phyloP scores from a whole-genome alignment of 148 eudicot genomes.

The Vaccinium myrtillus region DNA sequence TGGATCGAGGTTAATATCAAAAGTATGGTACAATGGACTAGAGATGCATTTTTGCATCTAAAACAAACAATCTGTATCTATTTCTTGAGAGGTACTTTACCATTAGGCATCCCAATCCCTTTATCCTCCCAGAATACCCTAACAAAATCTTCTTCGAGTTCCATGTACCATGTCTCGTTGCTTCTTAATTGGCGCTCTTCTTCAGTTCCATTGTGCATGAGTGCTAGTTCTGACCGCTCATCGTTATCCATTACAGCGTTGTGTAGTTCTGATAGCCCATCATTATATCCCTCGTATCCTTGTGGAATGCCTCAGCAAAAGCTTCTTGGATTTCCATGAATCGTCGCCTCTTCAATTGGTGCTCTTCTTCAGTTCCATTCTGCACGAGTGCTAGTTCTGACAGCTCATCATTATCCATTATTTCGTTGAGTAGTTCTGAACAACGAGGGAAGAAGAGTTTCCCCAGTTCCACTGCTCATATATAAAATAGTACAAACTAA shows the following conservation, averaged over 20 bases:
- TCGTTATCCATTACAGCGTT: conserved; percentile 68
- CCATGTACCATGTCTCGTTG: conserved; percentile 32
- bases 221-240: conserved; percentile 24
- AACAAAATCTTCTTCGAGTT: conserved; percentile 56
- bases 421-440: conserved; percentile 64
- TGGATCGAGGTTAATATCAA: too few relatives aligned
- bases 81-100: conserved; percentile 36
- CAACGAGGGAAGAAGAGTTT: conserved; percentile 89
- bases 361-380: conserved; percentile 55
- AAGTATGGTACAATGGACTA: neutral
- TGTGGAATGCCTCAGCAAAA: conserved; percentile 55
- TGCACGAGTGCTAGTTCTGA: conserved; percentile 48
- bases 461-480: conserved; percentile 74
- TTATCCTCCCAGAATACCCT: conserved; percentile 63
- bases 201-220: conserved; percentile 37
- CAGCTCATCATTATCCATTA: conserved; percentile 67
- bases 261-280: too few relatives aligned
- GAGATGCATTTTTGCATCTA: neutral
- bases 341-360: conserved; percentile 57
- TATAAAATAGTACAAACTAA: conserved; percentile 1
- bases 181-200: conserved; percentile 68
- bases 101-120: conserved; percentile 23
- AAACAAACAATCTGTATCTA: neutral
- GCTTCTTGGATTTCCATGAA: conserved; percentile 58
- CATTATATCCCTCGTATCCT: conserved; percentile 36